These are phyloP conservation scores for Microascus cirrosus DNA, from an alignment of 2,329 filamentous ascomycete species.

Conservation along the genomic window DNA sequence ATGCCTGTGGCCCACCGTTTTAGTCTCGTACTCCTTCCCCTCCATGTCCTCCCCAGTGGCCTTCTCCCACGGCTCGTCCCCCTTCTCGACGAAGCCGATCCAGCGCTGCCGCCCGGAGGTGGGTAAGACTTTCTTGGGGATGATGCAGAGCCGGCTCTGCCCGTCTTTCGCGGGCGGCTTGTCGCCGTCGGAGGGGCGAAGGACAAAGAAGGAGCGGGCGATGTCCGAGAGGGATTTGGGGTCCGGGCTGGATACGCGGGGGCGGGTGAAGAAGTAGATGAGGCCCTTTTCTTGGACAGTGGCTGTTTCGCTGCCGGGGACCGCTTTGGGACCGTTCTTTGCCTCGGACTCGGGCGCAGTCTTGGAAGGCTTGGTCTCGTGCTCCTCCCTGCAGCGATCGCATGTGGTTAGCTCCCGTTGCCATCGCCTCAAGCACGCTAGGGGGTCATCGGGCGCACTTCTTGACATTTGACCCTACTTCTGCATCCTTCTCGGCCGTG, in stretches of 20 bases:
- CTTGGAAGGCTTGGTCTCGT: neutral
- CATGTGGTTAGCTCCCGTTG: neutral
- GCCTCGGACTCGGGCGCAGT: neutral
- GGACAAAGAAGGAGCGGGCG: constrained; percentile 66
- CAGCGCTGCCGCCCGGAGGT: constrained; percentile 57
- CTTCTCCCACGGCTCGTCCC: constrained; percentile 50
- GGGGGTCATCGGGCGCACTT: neutral
- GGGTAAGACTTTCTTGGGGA: constrained; percentile 80
- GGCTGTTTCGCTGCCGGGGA: constrained; percentile 10
- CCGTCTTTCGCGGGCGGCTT: constrained; percentile 45
- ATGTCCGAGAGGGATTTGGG: constrained; percentile 61
- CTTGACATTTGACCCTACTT: neutral
- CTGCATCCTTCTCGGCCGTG: neutral
- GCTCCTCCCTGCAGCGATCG: neutral
- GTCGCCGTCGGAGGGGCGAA: constrained; percentile 64
- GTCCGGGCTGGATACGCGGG: constrained; percentile 61
- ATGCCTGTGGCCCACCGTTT: constrained; percentile 60
- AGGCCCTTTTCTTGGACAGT: constrained; percentile 74
- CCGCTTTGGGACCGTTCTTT: neutral
- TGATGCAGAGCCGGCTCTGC: constrained; percentile 60
- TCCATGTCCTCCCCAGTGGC: constrained; percentile 64
- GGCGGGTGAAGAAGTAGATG: constrained; percentile 83
- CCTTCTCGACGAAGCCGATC: constrained; percentile 76
- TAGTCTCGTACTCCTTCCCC: constrained; percentile 59
- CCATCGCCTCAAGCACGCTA: neutral